Evolutionary conservation across 352 stramenopile species (phyloP).

Genomic region (Globisporangium cederbergense): DNA sequence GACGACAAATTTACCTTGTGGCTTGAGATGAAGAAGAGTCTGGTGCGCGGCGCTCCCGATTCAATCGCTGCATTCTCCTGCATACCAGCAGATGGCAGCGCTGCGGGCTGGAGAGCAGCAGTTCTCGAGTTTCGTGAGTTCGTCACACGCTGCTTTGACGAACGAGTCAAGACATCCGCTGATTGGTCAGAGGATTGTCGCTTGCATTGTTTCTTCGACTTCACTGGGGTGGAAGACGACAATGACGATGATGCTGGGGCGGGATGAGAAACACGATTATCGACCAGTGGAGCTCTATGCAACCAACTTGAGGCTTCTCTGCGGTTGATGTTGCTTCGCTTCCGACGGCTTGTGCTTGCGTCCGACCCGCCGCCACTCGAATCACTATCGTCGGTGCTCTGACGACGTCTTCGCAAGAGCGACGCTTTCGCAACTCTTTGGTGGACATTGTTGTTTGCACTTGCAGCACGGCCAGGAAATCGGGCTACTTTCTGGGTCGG

Average conservation of each 20-base stretch:
- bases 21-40: slow-evolving; percentile 71
- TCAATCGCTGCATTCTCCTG: not conserved
- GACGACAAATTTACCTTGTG: slow-evolving; percentile 43
- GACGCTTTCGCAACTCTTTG: slow-evolving; percentile 9
- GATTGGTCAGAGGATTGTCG: slow-evolving; percentile 40
- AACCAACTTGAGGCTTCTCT: slow-evolving; percentile 12
- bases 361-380: slow-evolving; percentile 55
- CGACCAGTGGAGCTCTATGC: slow-evolving; percentile 7
- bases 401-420: slow-evolving; percentile 39
- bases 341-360: slow-evolving; percentile 42
- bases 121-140: slow-evolving; percentile 9
- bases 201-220: slow-evolving; percentile 48
- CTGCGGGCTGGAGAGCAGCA: slow-evolving; percentile 14
- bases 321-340: slow-evolving; percentile 59
- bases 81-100: slow-evolving; percentile 14
- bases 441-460: not conserved
- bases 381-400: slow-evolving; percentile 54
- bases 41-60: slow-evolving; percentile 16
- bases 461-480: not conserved
- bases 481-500: not conserved
- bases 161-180: slow-evolving; percentile 30
- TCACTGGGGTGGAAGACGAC: slow-evolving; percentile 17
- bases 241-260: not conserved
- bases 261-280: not conserved
- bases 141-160: slow-evolving; percentile 42